These are phyloP conservation scores for Psilocybe sp. DNA, from an alignment of 768 basidiomycete species.

Conservation along the genomic window DNA sequence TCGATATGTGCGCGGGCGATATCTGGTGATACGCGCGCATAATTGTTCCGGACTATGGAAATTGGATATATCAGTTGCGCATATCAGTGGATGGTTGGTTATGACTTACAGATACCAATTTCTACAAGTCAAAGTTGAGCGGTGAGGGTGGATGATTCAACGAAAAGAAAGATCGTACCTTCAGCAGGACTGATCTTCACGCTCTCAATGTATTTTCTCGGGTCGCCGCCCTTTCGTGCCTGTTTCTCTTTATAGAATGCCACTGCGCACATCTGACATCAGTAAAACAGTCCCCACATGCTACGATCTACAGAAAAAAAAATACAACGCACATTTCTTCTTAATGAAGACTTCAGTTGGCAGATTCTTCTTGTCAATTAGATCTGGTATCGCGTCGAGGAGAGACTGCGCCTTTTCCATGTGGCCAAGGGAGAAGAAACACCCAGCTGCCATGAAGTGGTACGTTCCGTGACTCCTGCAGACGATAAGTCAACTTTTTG, in stretches of 20 bases:
- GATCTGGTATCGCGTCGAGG: slow-evolving; percentile 57
- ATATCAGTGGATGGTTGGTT: background rate
- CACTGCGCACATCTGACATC: slow-evolving; percentile 38
- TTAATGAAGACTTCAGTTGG: slow-evolving; percentile 77
- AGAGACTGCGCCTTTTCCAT: slow-evolving; percentile 57
- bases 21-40: slow-evolving; percentile 52
- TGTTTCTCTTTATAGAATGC: slow-evolving; percentile 75
- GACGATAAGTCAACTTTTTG: background rate
- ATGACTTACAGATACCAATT: slow-evolving; percentile 61
- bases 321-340: slow-evolving; percentile 57
- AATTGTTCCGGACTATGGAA: slow-evolving; percentile 72
- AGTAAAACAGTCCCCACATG: background rate
- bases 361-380: slow-evolving; percentile 60
- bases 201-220: slow-evolving; percentile 45
- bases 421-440: slow-evolving; percentile 56
- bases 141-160: background rate
- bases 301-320: background rate
- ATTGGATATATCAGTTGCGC: background rate
- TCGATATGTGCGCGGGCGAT: slow-evolving; percentile 59
- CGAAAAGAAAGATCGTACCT: slow-evolving; percentile 36
- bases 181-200: slow-evolving; percentile 71
- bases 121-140: slow-evolving; percentile 35
- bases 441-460: slow-evolving; percentile 76
- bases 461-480: slow-evolving; percentile 77
- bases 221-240: slow-evolving; percentile 47